Evolutionary conservation across 352 stramenopile genomes (phyloP).

Genomic region (Blastocystis hominis): DNA sequence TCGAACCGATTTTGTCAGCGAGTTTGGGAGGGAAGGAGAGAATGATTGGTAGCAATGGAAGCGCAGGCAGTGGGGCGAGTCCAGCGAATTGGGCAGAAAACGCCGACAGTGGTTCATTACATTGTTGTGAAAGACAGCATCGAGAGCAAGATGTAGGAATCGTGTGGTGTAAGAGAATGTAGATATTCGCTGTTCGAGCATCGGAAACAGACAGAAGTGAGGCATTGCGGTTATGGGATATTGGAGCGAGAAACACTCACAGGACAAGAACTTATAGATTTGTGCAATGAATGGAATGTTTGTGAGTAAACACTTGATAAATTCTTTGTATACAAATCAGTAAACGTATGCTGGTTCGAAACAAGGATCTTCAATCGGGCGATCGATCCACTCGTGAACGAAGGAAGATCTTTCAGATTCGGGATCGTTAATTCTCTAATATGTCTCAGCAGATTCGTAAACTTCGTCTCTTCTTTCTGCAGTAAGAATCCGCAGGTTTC

Average conservation of each 20-base stretch:
- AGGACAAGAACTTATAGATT: conserved; percentile 8
- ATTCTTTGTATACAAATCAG: not conserved
- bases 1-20: conserved; percentile 42
- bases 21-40: not conserved
- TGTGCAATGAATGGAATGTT: not conserved
- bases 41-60: not conserved
- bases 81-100: conserved; percentile 20
- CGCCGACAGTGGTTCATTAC: conserved; percentile 1
- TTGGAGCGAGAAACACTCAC: conserved; percentile 30
- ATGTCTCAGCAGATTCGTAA: not conserved
- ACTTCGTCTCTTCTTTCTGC: not conserved
- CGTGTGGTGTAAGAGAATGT: not conserved
- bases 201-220: not conserved
- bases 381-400: not conserved
- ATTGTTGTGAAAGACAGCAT: conserved; percentile 19
- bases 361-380: not conserved
- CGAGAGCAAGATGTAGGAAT: conserved; percentile 5
- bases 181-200: conserved; percentile 26
- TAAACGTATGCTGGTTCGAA: not conserved
- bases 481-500: not conserved
- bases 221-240: not conserved
- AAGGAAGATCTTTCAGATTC: not conserved
- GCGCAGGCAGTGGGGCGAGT: conserved; percentile 38
- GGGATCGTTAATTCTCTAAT: not conserved
- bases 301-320: not conserved